phyloP scores from a whole-genome alignment of 441 rosid species.

The Melianthus villosus region DNA sequence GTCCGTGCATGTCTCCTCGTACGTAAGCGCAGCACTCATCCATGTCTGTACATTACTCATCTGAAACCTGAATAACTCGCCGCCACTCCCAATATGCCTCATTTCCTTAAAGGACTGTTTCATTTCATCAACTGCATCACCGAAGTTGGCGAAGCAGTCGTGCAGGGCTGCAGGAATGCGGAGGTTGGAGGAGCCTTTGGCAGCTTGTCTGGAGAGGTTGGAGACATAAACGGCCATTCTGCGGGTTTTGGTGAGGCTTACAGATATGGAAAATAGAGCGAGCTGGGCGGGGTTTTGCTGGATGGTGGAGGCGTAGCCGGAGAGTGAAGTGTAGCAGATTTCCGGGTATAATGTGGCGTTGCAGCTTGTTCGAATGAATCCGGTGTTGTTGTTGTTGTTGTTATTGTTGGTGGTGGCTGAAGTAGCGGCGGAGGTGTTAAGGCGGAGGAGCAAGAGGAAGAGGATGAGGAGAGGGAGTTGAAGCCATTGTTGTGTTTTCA shows the following conservation, averaged over 20 bases:
- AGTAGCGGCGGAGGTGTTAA: constrained; percentile 11
- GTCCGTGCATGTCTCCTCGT: constrained; percentile 9
- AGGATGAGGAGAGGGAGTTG: constrained; percentile 18
- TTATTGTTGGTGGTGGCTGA: constrained; percentile 12
- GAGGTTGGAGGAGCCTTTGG: constrained; percentile 33
- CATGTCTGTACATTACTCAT: constrained; percentile 8
- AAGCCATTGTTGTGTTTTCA: too few relatives aligned
- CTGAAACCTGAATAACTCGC: not conserved
- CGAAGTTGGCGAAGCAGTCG: constrained; percentile 59
- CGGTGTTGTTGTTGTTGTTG: too few relatives aligned
- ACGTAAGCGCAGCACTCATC: constrained; percentile 10
- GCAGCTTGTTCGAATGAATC: constrained; percentile 64
- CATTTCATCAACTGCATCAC: constrained; percentile 1
- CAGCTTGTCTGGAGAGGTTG: constrained; percentile 41
- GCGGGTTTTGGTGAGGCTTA: constrained; percentile 37
- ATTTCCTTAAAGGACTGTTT: constrained; percentile 3
- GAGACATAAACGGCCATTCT: constrained; percentile 31
- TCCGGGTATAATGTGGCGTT: constrained; percentile 60
- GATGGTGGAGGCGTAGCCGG: constrained; percentile 38
- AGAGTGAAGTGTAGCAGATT: constrained; percentile 46
- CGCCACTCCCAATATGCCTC: not conserved
- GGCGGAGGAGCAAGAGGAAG: constrained; percentile 12
- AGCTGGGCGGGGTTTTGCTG: constrained; percentile 39
- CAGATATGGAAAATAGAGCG: constrained; percentile 43
- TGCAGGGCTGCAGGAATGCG: constrained; percentile 46